A percentile compares a stretch with the other conserved stretches of the same genome.
These are phyloP conservation scores for Boechera retrofracta DNA, from an alignment of 345 rosid genomes.

Conservation along the genomic window DNA sequence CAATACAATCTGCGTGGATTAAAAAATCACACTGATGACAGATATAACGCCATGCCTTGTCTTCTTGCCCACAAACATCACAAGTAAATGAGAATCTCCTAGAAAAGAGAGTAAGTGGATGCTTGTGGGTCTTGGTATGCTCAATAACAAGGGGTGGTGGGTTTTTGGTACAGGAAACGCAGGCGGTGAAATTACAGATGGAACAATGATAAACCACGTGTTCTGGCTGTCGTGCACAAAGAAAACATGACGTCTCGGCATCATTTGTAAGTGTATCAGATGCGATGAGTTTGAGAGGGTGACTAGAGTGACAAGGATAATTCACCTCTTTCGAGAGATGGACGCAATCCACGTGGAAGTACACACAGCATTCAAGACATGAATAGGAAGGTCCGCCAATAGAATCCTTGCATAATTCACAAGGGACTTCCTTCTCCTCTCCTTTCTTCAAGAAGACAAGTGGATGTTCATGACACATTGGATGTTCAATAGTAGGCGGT, in stretches of 20 bases:
- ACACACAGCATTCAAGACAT: not conserved
- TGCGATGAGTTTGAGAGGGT: constrained; percentile 5
- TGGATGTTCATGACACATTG: constrained; percentile 17
- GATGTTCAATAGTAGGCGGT: not conserved
- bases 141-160: constrained; percentile 13
- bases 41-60: rapidly evolving
- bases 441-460: constrained; percentile 16
- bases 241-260: not conserved
- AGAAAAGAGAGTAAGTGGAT: not conserved
- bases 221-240: not conserved
- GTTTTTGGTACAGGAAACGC: not conserved
- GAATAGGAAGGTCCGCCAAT: not conserved
- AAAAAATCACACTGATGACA: not conserved
- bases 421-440: not conserved
- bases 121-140: constrained; percentile 2
- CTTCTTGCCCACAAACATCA: not conserved
- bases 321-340: not conserved
- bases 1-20: not conserved
- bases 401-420: not conserved
- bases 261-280: not conserved
- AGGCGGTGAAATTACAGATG: not conserved
- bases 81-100: not conserved
- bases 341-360: not conserved
- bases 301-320: constrained; percentile 22
- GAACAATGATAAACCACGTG: not conserved